A percentile compares a stretch with the other conserved stretches of the same genome.
Conservation (phyloP, 2,329 filamentous ascomycete genomes). For the Alternaria panax region DNA sequence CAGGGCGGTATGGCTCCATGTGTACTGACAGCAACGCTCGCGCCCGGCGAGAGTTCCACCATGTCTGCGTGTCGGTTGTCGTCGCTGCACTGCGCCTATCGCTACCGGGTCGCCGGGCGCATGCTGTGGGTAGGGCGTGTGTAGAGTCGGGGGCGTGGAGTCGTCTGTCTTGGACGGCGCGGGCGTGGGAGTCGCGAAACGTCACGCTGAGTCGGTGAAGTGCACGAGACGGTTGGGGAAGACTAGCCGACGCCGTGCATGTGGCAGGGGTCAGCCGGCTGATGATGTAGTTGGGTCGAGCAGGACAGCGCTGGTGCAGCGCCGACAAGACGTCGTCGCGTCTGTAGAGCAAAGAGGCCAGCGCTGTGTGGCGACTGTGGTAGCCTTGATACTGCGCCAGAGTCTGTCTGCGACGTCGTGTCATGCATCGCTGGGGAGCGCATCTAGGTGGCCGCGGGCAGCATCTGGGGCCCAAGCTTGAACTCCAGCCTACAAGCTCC, state of each 20-base stretch:
- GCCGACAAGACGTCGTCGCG: neutral
- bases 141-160: neutral
- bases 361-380: neutral
- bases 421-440: neutral
- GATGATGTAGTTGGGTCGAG: conserved; percentile 38
- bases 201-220: conserved; percentile 37
- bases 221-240: conserved; percentile 37
- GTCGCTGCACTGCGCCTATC: conserved; percentile 29
- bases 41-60: conserved; percentile 53
- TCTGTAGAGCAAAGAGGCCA: neutral
- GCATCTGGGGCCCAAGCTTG: conserved; percentile 22
- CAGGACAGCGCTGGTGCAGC: conserved; percentile 2
- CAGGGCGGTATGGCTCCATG: neutral
- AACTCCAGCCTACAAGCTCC: conserved; percentile 39
- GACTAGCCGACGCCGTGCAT: conserved; percentile 32
- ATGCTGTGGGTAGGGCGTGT: conserved; percentile 32
- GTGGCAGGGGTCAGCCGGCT: conserved; percentile 39
- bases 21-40: conserved; percentile 51
- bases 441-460: conserved; percentile 13
- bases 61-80: conserved; percentile 33
- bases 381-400: neutral
- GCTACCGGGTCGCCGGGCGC: conserved; percentile 43
- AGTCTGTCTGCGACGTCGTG: conserved; percentile 14
- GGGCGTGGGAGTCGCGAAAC: conserved; percentile 20
- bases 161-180: neutral